Evolutionary conservation across 768 basidiomycete genomes (phyloP), one percentile per base, ranked within the genome.

Genomic region (Lactarius evosmus): DNA sequence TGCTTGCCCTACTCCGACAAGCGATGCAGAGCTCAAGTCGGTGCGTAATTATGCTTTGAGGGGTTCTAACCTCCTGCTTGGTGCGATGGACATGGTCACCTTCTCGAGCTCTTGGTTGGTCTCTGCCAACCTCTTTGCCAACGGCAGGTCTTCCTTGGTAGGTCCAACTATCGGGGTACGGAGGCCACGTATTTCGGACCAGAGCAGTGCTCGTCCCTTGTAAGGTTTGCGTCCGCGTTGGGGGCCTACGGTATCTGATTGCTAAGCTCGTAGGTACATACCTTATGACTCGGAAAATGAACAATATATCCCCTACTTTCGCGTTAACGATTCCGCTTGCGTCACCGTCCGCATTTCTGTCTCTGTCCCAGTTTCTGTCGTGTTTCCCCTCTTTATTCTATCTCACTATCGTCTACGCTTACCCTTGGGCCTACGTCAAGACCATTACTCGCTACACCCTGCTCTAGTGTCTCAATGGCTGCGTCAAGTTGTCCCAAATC

Each of bases 21-120:
- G 84, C 66, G 94, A 96, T 67, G 87, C 83, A 49, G 95, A 96
- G 73, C 76, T 96, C 33, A 95, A 90, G 79, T 83, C 90, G 64
- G 94, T 95, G 66, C 66, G 88, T 77, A 36, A 19, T 57, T 22
- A 46, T 7, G 9, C n/a, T 27, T n/a, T 19, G n/a, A 2, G 52
- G 2, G 34, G n/a, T 11, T 46, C 44, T 46, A 17, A 17, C 22
- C 44, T 46, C 22, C 22, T 17, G 9, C 44, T 46, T 3, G 44
- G 44, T 46, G 44, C 19, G 22, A 25, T 11, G 4, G 44, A 22
- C 9, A 25, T 2, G 44, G 44, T 22, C 41, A 44, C 4, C n/a
- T 8, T 14, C n/a, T 44, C n/a, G 17, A 44, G 41, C 14, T 44
- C 41, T 44, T n/a, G n/a, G 4, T 22, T 44, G n/a, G 22, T 44